Evolutionary conservation across 371 early-diverging fungal genomes (phyloP).

Genomic region (Dinochytrium kinnereticum): DNA sequence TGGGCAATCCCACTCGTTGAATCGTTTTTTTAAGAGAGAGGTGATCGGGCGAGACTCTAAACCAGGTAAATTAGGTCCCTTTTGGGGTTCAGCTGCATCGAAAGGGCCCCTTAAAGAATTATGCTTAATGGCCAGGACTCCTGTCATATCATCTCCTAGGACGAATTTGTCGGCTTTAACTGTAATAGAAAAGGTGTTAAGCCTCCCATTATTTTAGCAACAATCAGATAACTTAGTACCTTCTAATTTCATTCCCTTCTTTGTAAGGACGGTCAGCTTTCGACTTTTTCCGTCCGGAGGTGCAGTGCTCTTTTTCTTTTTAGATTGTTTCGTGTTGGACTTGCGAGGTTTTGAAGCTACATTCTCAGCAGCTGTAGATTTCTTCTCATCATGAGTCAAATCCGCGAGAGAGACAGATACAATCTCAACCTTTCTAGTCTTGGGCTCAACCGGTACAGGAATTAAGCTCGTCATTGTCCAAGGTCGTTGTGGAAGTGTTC

Average conservation of each 20-base stretch:
- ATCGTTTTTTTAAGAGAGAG: conserved; percentile 15
- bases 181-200: neutral
- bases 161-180: neutral
- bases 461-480: conserved; percentile 11
- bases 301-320: neutral
- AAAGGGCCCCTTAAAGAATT: neutral
- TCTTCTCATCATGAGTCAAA: neutral
- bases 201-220: conserved; percentile 3
- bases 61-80: conserved; percentile 23
- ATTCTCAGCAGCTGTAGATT: neutral
- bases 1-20: conserved; percentile 14
- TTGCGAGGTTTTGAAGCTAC: neutral
- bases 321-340: neutral
- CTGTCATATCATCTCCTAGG: conserved; percentile 13
- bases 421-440: conserved; percentile 9
- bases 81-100: neutral
- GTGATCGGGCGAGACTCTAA: conserved; percentile 36
- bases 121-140: conserved; percentile 13
- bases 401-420: conserved; percentile 12
- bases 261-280: conserved; percentile 11
- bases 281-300: neutral
- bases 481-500: neutral
- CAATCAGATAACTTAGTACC: conserved; percentile 2
- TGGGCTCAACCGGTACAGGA: neutral
- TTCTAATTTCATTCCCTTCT: conserved; percentile 10